Percentiles rank a stretch among this genome's conserved stretches.
These are phyloP conservation scores for Candida coleopterorum DNA, from an alignment of 805 yeast genomes.

Conservation along the genomic window DNA sequence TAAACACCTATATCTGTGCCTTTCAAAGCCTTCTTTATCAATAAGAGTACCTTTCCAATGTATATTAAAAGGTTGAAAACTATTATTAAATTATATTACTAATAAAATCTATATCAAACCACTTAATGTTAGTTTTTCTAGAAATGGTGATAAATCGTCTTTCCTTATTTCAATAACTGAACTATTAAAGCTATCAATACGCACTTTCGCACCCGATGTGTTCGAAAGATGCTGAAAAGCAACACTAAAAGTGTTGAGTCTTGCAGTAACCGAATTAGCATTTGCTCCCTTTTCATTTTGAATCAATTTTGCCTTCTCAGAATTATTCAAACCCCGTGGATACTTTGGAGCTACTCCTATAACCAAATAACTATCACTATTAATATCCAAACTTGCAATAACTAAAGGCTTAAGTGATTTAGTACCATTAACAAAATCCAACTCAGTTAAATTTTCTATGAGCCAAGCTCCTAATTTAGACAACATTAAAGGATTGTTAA, in stretches of 20 bases:
- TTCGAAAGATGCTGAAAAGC: slow-evolving; percentile 88
- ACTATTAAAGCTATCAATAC: slow-evolving; percentile 93
- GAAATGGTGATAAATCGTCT: slow-evolving; percentile 82
- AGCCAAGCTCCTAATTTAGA: slow-evolving; percentile 88
- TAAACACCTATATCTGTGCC: no score
- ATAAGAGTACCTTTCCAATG: no score
- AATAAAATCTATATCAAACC: slow-evolving; percentile 33
- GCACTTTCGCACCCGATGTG: slow-evolving; percentile 79
- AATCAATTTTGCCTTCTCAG: slow-evolving; percentile 29
- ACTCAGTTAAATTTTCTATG: slow-evolving; percentile 80
- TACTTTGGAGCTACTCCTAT: slow-evolving; percentile 86
- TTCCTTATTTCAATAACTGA: slow-evolving; percentile 85
- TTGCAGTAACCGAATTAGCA: slow-evolving; percentile 40
- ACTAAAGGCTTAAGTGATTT: slow-evolving; percentile 67
- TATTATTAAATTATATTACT: no score
- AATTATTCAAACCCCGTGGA: slow-evolving; percentile 43
- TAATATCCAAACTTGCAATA: slow-evolving; percentile 73
- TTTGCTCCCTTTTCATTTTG: slow-evolving; percentile 33
- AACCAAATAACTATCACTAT: slow-evolving; percentile 74
- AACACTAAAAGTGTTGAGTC: slow-evolving; percentile 76
- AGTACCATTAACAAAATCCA: slow-evolving; percentile 45
- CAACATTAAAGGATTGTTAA: slow-evolving; percentile 81
- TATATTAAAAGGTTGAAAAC: no score
- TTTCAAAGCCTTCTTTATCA: no score
- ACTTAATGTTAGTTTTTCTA: slow-evolving; percentile 77